phyloP scores from a whole-genome alignment of 148 eudicot genomes.

The Fallopia convolvulus region DNA sequence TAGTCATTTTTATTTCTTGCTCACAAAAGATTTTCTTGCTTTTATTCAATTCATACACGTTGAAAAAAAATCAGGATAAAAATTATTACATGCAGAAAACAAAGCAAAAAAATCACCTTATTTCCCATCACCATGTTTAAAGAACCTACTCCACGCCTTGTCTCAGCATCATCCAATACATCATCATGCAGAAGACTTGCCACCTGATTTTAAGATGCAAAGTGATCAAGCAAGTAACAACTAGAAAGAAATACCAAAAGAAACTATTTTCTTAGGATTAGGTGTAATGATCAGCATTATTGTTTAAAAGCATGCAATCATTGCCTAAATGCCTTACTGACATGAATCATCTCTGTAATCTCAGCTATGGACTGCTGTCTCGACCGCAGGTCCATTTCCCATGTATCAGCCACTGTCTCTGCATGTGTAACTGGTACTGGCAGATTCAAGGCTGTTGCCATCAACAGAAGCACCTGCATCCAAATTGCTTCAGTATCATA shows the following conservation, averaged over 20 bases:
- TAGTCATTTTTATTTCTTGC: neutral
- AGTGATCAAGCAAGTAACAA: neutral
- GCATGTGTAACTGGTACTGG: conserved; percentile 33
- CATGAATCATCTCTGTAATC: conserved; percentile 97
- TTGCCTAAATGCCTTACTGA: conserved; percentile 21
- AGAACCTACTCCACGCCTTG: conserved; percentile 59
- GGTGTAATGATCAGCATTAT: conserved; percentile 4
- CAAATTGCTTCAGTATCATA: neutral
- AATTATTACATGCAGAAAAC: neutral
- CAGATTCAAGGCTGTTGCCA: conserved; percentile 82
- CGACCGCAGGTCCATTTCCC: conserved; percentile 49
- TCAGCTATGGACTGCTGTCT: conserved; percentile 86
- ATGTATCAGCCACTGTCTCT: conserved; percentile 29
- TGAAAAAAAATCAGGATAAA: conserved; percentile 10
- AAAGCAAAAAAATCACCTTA: conserved; percentile 6
- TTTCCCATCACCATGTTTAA: conserved; percentile 12
- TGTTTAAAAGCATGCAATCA: neutral
- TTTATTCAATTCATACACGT: conserved; percentile 67
- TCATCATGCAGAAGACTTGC: conserved; percentile 99
- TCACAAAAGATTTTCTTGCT: conserved; percentile 32
- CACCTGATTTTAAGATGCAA: conserved; percentile 36
- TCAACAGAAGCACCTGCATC: conserved; percentile 71
- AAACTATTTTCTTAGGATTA: neutral
- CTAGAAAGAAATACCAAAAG: conserved; percentile 7
- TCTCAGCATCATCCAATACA: conserved; percentile 96